Evolutionary conservation across 2,329 filamentous ascomycete genomes (phyloP).

Genomic region (Fusarium algeriense): DNA sequence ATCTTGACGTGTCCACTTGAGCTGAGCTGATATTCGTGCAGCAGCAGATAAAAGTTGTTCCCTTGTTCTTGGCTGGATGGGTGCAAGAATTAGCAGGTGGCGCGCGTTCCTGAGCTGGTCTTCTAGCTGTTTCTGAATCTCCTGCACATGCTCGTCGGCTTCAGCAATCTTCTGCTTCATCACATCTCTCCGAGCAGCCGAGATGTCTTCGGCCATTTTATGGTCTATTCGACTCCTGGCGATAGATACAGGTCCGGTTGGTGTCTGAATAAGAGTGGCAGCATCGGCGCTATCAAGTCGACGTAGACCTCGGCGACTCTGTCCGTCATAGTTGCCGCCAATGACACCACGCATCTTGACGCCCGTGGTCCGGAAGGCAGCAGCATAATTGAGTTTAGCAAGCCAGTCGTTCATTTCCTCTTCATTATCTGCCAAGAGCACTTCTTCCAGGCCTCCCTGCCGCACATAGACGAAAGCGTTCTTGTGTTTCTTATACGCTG

Average conservation of each 20-base stretch:
- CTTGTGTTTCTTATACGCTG: constrained; percentile 93
- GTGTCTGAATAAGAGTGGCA: constrained; percentile 73
- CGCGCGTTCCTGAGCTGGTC: constrained; percentile 87
- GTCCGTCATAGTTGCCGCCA: constrained; percentile 86
- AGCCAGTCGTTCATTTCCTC: constrained; percentile 97
- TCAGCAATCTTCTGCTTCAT: constrained; percentile 88
- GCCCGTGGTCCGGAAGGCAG: constrained; percentile 91
- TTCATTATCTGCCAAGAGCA: constrained; percentile 90
- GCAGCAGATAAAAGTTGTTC: constrained; percentile 89
- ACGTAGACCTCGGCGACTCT: constrained; percentile 77
- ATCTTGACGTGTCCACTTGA: constrained; percentile 95
- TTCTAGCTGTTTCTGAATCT: constrained; percentile 82
- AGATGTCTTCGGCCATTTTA: constrained; percentile 88
- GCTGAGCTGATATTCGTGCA: constrained; percentile 83
- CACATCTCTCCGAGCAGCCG: constrained; percentile 82
- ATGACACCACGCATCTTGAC: constrained; percentile 91
- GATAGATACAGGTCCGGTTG: constrained; percentile 79
- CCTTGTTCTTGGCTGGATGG: constrained; percentile 89
- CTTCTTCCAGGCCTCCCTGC: constrained; percentile 88
- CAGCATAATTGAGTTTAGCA: constrained; percentile 94
- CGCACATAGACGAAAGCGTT: constrained; percentile 92
- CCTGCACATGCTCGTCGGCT: constrained; percentile 80
- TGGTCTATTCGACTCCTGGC: constrained; percentile 80
- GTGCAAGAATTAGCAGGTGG: constrained; percentile 88
- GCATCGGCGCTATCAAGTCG: constrained; percentile 75